Conservation (phyloP, 805 yeast genomes). For the Zygosaccharomyces lentus region DNA sequence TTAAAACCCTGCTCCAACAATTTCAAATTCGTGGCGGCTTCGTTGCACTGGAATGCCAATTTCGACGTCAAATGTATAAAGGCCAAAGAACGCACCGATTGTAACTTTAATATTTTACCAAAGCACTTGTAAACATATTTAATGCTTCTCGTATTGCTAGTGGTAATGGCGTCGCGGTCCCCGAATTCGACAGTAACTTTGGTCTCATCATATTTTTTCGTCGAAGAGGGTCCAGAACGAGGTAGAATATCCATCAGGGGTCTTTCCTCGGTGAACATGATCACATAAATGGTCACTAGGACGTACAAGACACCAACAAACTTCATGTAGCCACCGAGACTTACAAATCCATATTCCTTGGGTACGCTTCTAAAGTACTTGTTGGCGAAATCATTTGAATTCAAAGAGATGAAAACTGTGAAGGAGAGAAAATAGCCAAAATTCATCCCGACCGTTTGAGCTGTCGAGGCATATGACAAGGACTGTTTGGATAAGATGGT, state of each 20-base stretch:
- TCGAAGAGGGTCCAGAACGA: not conserved
- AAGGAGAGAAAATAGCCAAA: slow-evolving; percentile 89
- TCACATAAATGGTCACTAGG: slow-evolving; percentile 57
- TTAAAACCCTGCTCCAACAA: slow-evolving; percentile 86
- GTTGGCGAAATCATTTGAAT: slow-evolving; percentile 89
- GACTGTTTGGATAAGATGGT: slow-evolving; percentile 76
- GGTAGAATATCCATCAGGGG: slow-evolving; percentile 40
- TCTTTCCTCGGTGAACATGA: slow-evolving; percentile 64
- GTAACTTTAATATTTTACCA: slow-evolving; percentile 62
- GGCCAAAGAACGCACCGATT: slow-evolving; percentile 70
- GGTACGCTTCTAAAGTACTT: slow-evolving; percentile 68
- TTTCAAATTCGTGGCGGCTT: slow-evolving; percentile 90
- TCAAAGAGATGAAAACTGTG: slow-evolving; percentile 85
- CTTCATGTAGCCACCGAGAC: slow-evolving; percentile 68
- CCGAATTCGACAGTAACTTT: slow-evolving; percentile 18
- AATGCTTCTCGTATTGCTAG: slow-evolving; percentile 36
- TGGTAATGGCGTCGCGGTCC: slow-evolving; percentile 31
- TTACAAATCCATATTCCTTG: slow-evolving; percentile 56
- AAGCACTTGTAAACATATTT: slow-evolving; percentile 58
- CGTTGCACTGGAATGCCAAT: slow-evolving; percentile 92
- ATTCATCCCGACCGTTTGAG: slow-evolving; percentile 93
- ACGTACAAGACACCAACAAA: slow-evolving; percentile 76
- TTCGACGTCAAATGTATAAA: slow-evolving; percentile 74
- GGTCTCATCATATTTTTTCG: slow-evolving; percentile 19
- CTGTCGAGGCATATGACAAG: slow-evolving; percentile 90